These are phyloP conservation scores for Trichoderma harzianum DNA, from an alignment of 2,329 filamentous ascomycete genomes.

Conservation along the genomic window DNA sequence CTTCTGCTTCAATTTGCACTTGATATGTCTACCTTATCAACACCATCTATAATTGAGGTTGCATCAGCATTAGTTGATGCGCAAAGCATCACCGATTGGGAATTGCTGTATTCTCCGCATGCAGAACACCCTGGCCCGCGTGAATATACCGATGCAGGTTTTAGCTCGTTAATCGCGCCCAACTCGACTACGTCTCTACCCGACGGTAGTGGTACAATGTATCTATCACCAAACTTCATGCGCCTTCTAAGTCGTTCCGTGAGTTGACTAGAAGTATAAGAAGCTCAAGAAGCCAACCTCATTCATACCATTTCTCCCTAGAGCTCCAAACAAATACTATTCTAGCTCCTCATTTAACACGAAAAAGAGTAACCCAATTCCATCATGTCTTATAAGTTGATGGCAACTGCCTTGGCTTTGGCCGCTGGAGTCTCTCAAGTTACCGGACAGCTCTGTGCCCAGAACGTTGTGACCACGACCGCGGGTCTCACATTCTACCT, in stretches of 20 bases:
- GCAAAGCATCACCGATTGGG: neutral
- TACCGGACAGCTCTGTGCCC: neutral
- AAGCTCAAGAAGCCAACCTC: neutral
- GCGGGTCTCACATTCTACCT: conserved; percentile 10
- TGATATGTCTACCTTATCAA: neutral
- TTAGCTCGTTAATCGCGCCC: neutral
- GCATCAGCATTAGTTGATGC: no score
- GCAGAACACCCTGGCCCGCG: neutral
- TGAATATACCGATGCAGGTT: neutral
- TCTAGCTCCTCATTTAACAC: no score
- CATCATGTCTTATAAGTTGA: neutral
- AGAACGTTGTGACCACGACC: neutral
- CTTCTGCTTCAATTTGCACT: neutral
- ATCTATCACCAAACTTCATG: neutral
- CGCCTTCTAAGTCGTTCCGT: neutral
- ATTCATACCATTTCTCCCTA: neutral
- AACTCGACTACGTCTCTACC: neutral
- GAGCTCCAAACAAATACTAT: neutral
- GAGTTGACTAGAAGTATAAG: neutral
- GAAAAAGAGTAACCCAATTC: neutral
- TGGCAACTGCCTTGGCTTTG: neutral
- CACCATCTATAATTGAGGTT: neutral
- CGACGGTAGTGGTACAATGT: neutral
- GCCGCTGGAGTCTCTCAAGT: conserved; percentile 3
- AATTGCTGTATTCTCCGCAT: neutral